phyloP scores from a whole-genome alignment of 2,329 filamentous ascomycete genomes.

The Apiospora hydei region DNA sequence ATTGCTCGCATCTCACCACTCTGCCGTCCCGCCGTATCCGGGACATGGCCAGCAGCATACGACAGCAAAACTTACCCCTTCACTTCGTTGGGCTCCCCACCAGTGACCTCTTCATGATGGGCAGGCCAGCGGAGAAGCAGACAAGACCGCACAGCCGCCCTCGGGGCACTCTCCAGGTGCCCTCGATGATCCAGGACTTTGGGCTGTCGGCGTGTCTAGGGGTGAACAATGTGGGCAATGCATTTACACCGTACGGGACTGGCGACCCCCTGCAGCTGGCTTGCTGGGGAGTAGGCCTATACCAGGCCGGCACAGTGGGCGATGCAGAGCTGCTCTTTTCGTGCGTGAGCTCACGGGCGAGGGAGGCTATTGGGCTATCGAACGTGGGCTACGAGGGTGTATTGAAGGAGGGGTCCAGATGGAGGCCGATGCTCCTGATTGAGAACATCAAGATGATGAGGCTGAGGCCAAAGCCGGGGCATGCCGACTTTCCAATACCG shows the following conservation, averaged over 20 bases:
- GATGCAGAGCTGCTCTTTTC: conserved; percentile 65
- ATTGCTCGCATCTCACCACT: conserved; percentile 71
- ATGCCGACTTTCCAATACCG: conserved; percentile 32
- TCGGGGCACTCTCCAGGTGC: conserved; percentile 69
- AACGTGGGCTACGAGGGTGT: conserved; percentile 18
- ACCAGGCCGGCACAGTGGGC: conserved; percentile 68
- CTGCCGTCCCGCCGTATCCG: conserved; percentile 59
- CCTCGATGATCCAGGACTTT: conserved; percentile 65
- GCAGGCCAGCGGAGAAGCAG: conserved; percentile 42
- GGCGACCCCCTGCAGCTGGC: conserved; percentile 71
- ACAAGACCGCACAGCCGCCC: conserved; percentile 37
- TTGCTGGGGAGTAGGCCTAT: conserved; percentile 69
- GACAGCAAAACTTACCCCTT: conserved; percentile 58
- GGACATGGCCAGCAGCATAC: conserved; percentile 55
- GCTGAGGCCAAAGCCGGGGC: conserved; percentile 32
- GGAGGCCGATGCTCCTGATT: conserved; percentile 40
- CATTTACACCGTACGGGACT: conserved; percentile 74
- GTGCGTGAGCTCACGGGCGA: conserved; percentile 47
- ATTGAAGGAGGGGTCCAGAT: conserved; percentile 32
- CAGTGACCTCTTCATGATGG: conserved; percentile 78
- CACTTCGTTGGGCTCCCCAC: conserved; percentile 74
- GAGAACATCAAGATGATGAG: conserved; percentile 35
- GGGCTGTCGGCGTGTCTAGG: conserved; percentile 67
- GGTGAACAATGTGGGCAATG: conserved; percentile 78
- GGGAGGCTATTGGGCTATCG: conserved; percentile 43